Base-by-base conservation (phyloP, 192 early-diverging fungal species). In the Coemansia sp. region DNA sequence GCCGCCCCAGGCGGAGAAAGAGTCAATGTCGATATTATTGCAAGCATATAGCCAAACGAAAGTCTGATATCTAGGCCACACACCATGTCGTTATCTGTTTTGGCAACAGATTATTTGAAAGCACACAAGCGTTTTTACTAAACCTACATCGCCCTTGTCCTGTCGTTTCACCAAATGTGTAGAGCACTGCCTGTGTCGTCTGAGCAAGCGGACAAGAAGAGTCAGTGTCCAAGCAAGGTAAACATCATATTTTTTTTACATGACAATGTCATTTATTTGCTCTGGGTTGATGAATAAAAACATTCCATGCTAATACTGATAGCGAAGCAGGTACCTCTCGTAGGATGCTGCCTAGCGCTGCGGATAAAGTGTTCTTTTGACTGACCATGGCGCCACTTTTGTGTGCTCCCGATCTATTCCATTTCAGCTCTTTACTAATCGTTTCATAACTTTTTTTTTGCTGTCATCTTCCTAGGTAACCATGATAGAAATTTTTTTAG, bases 1-100 rank as follows among this genome's bases (percentile, higher is more conserved):
- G 79, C 75, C 79, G 79, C 79, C 79, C 79, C 79, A 82, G 74
- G 74, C 79, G 79, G 79, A 82, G 74, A 40, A 63, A 67, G 40
- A 37, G 55, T 76, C 79, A 38, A 82, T 76, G 79, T 76, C 79
- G 79, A 82, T 68, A 76, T 9, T 70, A 69, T 58, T 67, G 66
- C 66, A 76, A 68, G 65, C 33, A 53, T 46, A 63, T 65, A 49
- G 70, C 75, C 75, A 77, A 77, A 77, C 75, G 62, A 50, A 43
- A 43, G 55, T 33, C 55, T 58, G 55, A 58, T 58, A 58, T 19
- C 46, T 19, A 49, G 46, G 46, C 28, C 28, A 58, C 55, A 58
- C 53, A 30, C 55, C 40, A 42, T 42, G 14, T 42, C 40, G 14
- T n/a, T 32, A 30, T 6, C 47, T 21, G n/a, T 21, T n/a, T n/a